Evolutionary conservation across 2,329 filamentous ascomycete genomes (phyloP).

Genomic region (Chaetomium olivaceum): DNA sequence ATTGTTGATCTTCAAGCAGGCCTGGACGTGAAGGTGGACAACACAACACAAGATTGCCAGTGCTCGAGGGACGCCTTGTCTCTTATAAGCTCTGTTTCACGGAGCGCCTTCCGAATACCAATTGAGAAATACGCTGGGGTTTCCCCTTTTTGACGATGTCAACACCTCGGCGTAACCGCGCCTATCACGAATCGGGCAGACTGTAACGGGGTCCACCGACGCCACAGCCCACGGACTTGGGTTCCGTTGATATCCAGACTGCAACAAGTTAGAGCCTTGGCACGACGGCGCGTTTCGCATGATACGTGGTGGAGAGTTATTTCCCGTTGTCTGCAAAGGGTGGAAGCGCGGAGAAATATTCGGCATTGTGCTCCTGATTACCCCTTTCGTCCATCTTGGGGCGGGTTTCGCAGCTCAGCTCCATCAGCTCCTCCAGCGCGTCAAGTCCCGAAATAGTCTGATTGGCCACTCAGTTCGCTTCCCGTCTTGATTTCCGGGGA

Average conservation of each 20-base stretch:
- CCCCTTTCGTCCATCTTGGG: slow-evolving; percentile 2
- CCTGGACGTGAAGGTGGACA: slow-evolving; percentile 7
- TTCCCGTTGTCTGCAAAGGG: neutral
- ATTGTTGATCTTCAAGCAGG: slow-evolving; percentile 18
- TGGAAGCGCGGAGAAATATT: neutral
- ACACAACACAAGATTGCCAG: neutral
- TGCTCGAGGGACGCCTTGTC: slow-evolving; percentile 1
- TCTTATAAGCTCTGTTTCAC: slow-evolving; percentile 20
- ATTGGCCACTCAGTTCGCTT: neutral
- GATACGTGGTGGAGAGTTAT: neutral
- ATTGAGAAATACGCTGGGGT: neutral
- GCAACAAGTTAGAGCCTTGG: slow-evolving; percentile 5
- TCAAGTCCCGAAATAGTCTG: neutral
- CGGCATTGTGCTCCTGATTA: slow-evolving; percentile 10
- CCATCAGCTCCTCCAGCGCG: neutral
- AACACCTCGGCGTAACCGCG: slow-evolving; percentile 13
- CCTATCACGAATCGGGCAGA: slow-evolving; percentile 6
- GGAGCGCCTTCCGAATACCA: slow-evolving; percentile 11
- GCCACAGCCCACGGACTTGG: slow-evolving; percentile 3
- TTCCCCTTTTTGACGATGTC: neutral
- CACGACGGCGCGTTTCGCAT: slow-evolving; percentile 4
- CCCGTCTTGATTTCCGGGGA: neutral
- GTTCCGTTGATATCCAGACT: neutral
- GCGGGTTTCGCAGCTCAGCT: slow-evolving; percentile 4
- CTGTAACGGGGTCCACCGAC: neutral